Evolutionary conservation across 305 asterid species (phyloP), one percentile per base, ranked within the genome.

Genomic region (Fraxinus velutina): DNA sequence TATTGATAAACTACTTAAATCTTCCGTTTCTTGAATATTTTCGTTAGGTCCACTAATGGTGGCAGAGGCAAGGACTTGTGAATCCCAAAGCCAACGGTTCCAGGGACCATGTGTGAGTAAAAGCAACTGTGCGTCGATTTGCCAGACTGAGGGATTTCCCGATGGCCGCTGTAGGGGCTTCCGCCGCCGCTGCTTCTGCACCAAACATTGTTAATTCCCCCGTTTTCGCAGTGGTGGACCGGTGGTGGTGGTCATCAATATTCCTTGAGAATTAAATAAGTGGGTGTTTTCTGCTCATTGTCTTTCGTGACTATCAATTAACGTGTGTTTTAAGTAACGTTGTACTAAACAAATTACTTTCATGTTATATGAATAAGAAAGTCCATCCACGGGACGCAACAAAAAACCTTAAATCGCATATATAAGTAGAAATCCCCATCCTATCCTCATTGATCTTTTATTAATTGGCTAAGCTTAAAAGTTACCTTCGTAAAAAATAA

Each of bases 171-270:
- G 97, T 88, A 50, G 47, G n/a, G 94, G 97, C 1, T 19, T 91
- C 10, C 97, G 94, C 24, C 91, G 90, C 78, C 93, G 93, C 17
- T 92, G 97, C 83, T 91, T 89, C 82, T 93, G 97, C 86, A 77
- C 73, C 21, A 86, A 19, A 42, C 88, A 79, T 19, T 92, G 97
- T 73, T 92, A 70, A 83, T 9, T 29, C 37, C 6, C 73, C 70
- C 44, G 30, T 8, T 30, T 24, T 22, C n/a, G 10, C 6, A 27
- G 6, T 7, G 19, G 33, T 9, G 22, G 70, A 7, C 12, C 5
- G 17, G 34, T 64, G 73, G 33, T 62, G 3, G 71, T 21, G n/a
- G 34, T 3, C 2, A 0, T 22, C 72, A 21, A 24, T 17, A 22
- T 21, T 60, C 71, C 71, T 60, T 22, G 13, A 4, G 19, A 27